Conservation (phyloP, 306 rosid genomes). For the Glycine latifolia region DNA sequence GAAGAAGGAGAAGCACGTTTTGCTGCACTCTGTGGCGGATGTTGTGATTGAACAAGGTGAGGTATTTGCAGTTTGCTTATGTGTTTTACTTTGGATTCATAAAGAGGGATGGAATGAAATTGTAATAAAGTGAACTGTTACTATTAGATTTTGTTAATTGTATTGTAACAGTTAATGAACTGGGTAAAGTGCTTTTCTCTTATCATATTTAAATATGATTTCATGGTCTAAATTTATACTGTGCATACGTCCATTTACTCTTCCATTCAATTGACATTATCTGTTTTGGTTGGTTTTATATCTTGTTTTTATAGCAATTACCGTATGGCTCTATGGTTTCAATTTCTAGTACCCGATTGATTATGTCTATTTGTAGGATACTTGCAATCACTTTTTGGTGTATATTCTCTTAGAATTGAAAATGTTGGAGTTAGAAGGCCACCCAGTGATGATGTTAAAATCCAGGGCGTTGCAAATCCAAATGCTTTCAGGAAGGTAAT, state of each 20-base stretch:
- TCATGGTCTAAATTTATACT: not conserved
- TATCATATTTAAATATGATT: not conserved
- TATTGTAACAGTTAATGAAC: not conserved
- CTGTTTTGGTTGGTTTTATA: slow-evolving; percentile 8
- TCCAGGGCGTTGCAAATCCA: slow-evolving; percentile 86
- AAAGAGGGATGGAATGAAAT: not conserved
- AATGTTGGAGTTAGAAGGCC: slow-evolving; percentile 88
- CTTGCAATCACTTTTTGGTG: slow-evolving; percentile 85
- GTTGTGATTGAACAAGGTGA: slow-evolving; percentile 92
- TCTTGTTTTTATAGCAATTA: not conserved
- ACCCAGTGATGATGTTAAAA: slow-evolving; percentile 89
- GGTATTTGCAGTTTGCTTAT: not conserved
- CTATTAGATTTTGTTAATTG: not conserved
- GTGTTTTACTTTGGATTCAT: not conserved
- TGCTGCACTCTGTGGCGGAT: slow-evolving; percentile 83
- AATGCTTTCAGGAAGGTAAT: slow-evolving; percentile 85
- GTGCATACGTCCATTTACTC: not conserved
- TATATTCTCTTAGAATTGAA: slow-evolving; percentile 86
- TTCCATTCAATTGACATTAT: not conserved
- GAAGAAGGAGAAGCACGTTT: slow-evolving; percentile 91
- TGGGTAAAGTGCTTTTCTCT: not conserved
- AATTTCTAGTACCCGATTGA: slow-evolving; percentile 13
- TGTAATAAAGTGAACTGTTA: not conserved
- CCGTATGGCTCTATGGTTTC: slow-evolving; percentile 28
- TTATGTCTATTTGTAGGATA: slow-evolving; percentile 62